Evolutionary conservation across 2,329 filamentous ascomycete genomes (phyloP).

Genomic region (Xenoacremonium recifei): DNA sequence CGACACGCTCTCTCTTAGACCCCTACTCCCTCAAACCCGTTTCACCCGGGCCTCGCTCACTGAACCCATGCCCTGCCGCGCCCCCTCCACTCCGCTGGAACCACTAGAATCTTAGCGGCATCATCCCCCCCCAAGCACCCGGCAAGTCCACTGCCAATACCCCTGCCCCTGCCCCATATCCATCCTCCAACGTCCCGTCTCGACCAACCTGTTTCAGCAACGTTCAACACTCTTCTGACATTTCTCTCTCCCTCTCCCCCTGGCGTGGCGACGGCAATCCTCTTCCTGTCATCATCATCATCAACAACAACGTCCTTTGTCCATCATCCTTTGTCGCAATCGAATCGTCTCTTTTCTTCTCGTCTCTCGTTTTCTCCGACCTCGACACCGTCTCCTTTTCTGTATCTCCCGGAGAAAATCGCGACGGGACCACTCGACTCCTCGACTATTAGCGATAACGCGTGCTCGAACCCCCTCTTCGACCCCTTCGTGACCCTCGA

Average conservation of each 20-base stretch:
- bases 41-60: too few relatives aligned
- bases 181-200: constrained; percentile 15
- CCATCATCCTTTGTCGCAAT: neutral
- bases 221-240: constrained; percentile 11
- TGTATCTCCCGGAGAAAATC: neutral
- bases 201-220: constrained; percentile 17
- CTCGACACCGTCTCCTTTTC: constrained; percentile 5
- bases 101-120: neutral
- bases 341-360: neutral
- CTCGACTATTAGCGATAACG: constrained; percentile 1
- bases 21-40: too few relatives aligned
- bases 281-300: neutral
- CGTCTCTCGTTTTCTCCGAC: constrained; percentile 2
- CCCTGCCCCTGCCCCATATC: constrained; percentile 8
- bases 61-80: too few relatives aligned
- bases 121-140: neutral
- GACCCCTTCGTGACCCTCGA: neutral
- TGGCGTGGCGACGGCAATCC: constrained; percentile 1
- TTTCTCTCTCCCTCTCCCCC: constrained; percentile 1
- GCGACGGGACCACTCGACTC: neutral
- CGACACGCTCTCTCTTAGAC: too few relatives aligned
- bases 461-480: neutral
- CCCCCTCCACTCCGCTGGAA: neutral
- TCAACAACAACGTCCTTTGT: neutral
- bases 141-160: neutral